Base-by-base conservation (phyloP, 176 grass and related monocot species). In the Triticum urartu region DNA sequence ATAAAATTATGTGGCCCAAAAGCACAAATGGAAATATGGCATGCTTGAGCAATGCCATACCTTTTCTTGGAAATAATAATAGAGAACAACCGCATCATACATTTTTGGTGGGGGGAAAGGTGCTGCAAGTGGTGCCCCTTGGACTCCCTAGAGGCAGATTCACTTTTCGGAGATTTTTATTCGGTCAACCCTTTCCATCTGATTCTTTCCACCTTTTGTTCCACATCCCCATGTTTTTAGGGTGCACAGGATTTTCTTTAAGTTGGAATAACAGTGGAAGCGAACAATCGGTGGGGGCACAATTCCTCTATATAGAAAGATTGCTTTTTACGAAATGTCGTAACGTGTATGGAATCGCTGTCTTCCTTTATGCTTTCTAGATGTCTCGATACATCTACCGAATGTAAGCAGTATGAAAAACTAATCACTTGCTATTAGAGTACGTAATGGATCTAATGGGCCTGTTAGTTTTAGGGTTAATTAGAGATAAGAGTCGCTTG, bases 21-120 rank as follows among this genome's bases (percentile, higher is more conserved):
- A 36, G 59, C 21, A 87, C 42, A 5, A 82, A 68, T 24, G 11
- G 9, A 43, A 67, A 24, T 79, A 35, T 35, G 60, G 83, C 68
- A 87, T 47, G 45, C 68, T 17, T 80, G 56, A 87, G 14, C 10
- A 74, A 83, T 79, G 58, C 0, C 45, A 36, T 66, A n/a, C 43
- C 18, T 79, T 86, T 78, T 87, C 24, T 79, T 67, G 22, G 54
- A 33, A 52, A 86, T 21, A 13, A 58, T 25, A 42, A 71, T 74
- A 74, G 72, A 43, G 80, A 66, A 87, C 58, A 78, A 64, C 22
- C 20, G n/a, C 33, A 35, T 15, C 47, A 34, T 64, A 10, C 26
- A 20, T 69, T 84, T 91, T 79, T 68, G 81, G 68, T 84, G 21
- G 85, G 75, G 45, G 20, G 17, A 84, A 84, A 87, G 85, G 75